These are phyloP conservation scores for Nitzschia putrida DNA, from an alignment of 108 stramenopile species.

Conservation along the genomic window DNA sequence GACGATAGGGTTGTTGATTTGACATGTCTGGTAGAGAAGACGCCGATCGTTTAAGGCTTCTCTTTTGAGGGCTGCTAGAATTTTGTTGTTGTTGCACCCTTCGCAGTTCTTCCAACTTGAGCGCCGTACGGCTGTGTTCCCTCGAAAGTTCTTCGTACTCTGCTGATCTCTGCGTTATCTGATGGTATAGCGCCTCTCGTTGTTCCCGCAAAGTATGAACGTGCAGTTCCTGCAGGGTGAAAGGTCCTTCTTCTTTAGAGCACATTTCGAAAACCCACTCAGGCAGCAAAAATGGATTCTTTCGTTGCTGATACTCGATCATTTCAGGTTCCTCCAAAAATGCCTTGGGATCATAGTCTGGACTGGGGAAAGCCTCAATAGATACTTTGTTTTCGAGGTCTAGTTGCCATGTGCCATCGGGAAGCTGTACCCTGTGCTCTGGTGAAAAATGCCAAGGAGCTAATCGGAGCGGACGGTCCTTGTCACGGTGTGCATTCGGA, in stretches of 20 bases:
- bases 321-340: conserved; percentile 33
- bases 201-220: not conserved
- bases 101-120: conserved; percentile 20
- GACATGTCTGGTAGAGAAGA: too few relatives aligned
- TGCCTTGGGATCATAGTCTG: conserved; percentile 13
- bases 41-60: too few relatives aligned
- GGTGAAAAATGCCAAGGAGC: conserved; percentile 41
- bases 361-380: conserved; percentile 6
- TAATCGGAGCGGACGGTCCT: conserved; percentile 11
- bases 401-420: conserved; percentile 31
- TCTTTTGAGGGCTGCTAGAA: too few relatives aligned
- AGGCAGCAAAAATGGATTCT: conserved; percentile 7
- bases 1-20: too few relatives aligned
- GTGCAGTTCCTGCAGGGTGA: conserved; percentile 5
- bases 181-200: not conserved
- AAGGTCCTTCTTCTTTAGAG: conserved; percentile 9
- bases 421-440: conserved; percentile 10
- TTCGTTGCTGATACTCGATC: conserved; percentile 27
- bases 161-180: not conserved
- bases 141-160: conserved; percentile 4
- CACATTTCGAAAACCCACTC: conserved; percentile 8
- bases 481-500: conserved; percentile 9
- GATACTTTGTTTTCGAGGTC: not conserved
- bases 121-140: not conserved
- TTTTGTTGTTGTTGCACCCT: conserved; percentile 1